Percentiles rank a stretch among this genome's conserved stretches.
Conservation (phyloP, 2,329 filamentous ascomycete genomes). For the Penicillium sp. region DNA sequence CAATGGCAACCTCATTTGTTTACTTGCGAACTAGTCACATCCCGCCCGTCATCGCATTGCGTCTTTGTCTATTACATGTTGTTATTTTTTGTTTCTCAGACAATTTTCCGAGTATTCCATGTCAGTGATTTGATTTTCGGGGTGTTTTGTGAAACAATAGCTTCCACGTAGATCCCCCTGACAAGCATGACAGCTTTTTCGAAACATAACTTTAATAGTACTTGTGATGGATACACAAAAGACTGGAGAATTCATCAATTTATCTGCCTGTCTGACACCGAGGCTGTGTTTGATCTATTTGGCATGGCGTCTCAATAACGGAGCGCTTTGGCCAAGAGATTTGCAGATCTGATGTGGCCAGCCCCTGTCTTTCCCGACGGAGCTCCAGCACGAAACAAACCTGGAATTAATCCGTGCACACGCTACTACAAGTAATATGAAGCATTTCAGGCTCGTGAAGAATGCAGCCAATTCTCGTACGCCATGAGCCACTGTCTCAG, state of each 20-base stretch:
- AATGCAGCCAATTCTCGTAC: neutral
- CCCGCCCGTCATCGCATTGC: neutral
- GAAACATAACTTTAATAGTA: neutral
- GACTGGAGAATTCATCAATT: neutral
- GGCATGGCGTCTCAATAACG: conserved; percentile 17
- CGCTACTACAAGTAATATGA: neutral
- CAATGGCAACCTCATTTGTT: neutral
- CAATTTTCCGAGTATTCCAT: neutral
- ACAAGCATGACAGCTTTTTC: neutral
- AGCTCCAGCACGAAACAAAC: neutral
- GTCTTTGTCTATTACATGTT: neutral
- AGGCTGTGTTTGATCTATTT: conserved; percentile 6
- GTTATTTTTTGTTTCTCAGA: neutral
- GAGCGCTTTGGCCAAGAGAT: conserved; percentile 12
- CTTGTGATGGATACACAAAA: no score
- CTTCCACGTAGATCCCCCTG: conserved; percentile 2
- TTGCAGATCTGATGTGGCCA: conserved; percentile 9
- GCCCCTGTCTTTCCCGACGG: conserved; percentile 6
- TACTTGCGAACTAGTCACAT: neutral
- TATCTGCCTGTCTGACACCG: conserved; percentile 4
- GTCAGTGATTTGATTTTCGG: neutral
- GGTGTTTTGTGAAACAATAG: neutral
- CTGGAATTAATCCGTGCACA: neutral
- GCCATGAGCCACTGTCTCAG: neutral
- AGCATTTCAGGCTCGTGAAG: neutral